phyloP scores from a whole-genome alignment of 2,329 filamentous ascomycete species.

The Fusarium bactridioides region DNA sequence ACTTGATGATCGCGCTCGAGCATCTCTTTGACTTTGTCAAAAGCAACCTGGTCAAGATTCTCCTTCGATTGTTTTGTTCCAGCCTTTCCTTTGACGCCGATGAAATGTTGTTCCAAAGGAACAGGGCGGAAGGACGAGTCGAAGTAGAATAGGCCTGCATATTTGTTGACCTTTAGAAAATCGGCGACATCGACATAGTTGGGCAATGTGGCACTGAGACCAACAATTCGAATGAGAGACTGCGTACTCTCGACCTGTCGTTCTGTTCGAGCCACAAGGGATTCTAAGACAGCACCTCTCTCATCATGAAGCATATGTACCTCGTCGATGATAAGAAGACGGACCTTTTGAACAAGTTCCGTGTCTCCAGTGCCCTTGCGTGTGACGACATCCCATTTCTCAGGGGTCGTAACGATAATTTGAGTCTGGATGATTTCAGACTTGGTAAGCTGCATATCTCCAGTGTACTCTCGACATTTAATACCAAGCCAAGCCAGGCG shows the following conservation, averaged over 20 bases:
- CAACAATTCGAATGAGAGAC: constrained; percentile 94
- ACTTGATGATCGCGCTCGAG: constrained; percentile 90
- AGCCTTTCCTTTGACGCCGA: constrained; percentile 92
- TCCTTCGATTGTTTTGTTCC: constrained; percentile 83
- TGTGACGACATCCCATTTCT: constrained; percentile 99
- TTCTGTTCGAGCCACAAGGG: constrained; percentile 92
- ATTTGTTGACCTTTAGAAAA: constrained; percentile 94
- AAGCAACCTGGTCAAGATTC: constrained; percentile 86
- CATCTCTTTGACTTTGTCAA: constrained; percentile 96
- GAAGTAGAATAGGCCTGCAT: constrained; percentile 95
- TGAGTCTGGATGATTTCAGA: constrained; percentile 95
- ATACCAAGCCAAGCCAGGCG: constrained; percentile 93
- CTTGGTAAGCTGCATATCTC: constrained; percentile 99
- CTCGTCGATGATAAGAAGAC: constrained; percentile 95
- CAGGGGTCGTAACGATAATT: constrained; percentile 97
- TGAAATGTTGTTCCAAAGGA: constrained; percentile 95
- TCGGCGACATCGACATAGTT: constrained; percentile 98
- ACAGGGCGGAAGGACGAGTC: constrained; percentile 95
- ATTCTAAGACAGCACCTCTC: constrained; percentile 93
- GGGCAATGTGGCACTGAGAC: constrained; percentile 91
- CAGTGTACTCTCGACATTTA: constrained; percentile 90
- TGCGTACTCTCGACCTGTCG: constrained; percentile 98
- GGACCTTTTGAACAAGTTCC: constrained; percentile 95
- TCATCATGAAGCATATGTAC: constrained; percentile 99
- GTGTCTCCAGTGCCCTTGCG: constrained; percentile 97